Evolutionary conservation across 2,329 filamentous ascomycete species (phyloP), one percentile per base, ranked within the genome.

Genomic region (Zasmidium cellare): DNA sequence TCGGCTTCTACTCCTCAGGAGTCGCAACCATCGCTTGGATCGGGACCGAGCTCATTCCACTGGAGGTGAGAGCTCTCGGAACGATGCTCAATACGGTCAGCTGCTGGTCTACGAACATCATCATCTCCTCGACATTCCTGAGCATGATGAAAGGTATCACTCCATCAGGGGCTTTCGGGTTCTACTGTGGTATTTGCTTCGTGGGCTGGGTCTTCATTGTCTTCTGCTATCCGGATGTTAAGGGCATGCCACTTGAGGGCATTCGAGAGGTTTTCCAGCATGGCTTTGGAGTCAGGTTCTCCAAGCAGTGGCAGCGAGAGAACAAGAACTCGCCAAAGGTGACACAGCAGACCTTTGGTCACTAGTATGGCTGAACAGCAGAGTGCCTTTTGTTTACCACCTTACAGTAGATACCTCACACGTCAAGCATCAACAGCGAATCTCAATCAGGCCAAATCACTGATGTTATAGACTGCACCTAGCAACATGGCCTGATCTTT

Each of bases 201-300:
- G 62, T 79, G 38, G 79, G 79, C 14, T 80, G 75, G 67, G 51
- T 81, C 3, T 72, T 78, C 55, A 74, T 82, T 22, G 74, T 77
- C 53, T 78, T 82, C 70, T 81, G 72, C 62, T 84, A 82, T 62
- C 81, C 81, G 0, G 80, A 84, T 60, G 80, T 82, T 1, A 81
- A 82, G 62, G 80, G 81, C 11, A 79, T 84, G 75, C 77, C 80
- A 18, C 70, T 84, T 2, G 82, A 84, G 64, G 79, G 80, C 48
- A 76, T 83, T n/a, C 72, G 78, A 28, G 77, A 80, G 51, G 74
- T 83, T 5, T 84, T 83, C 62, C 66, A 75, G 46, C 72, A 80
- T 47, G 77, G 77, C 0, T 82, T 81, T 58, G 79, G 79, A 14
- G 75, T 80, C 23, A 62, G 58, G 38, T 74, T 71, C 58, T 69